phyloP scores from a whole-genome alignment of 192 early-diverging fungal species.

The Gamsiella multidivaricata region DNA sequence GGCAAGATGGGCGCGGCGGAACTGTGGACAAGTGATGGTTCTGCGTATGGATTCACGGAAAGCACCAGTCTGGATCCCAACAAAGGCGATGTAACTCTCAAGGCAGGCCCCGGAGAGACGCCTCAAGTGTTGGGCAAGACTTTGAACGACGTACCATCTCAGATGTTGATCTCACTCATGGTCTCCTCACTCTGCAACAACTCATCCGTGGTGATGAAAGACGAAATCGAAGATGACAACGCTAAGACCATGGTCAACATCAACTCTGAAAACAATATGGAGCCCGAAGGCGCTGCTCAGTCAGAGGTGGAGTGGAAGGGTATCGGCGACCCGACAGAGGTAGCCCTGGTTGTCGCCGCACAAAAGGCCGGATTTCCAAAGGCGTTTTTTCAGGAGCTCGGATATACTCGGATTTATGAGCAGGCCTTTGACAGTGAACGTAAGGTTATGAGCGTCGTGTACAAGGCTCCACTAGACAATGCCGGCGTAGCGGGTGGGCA shows the following conservation, averaged over 20 bases:
- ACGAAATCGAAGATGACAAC: slow-evolving; percentile 54
- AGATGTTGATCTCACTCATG: slow-evolving; percentile 74
- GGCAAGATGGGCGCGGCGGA: slow-evolving; percentile 94
- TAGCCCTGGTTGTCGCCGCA: slow-evolving; percentile 88
- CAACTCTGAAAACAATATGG: not conserved
- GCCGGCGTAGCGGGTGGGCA: not conserved
- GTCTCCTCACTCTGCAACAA: slow-evolving; percentile 90
- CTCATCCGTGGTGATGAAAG: slow-evolving; percentile 72
- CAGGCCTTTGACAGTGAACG: slow-evolving; percentile 94
- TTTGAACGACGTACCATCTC: slow-evolving; percentile 56
- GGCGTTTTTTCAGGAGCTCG: slow-evolving; percentile 68
- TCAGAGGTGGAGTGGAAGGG: slow-evolving; percentile 67
- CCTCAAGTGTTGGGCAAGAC: slow-evolving; percentile 58
- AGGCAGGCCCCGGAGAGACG: slow-evolving; percentile 18
- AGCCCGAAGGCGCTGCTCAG: not conserved
- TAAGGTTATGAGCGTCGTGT: slow-evolving; percentile 94
- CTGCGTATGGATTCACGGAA: slow-evolving; percentile 72
- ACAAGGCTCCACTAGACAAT: slow-evolving; percentile 50
- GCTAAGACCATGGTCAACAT: not conserved
- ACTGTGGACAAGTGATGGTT: slow-evolving; percentile 83
- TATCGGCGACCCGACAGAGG: slow-evolving; percentile 95
- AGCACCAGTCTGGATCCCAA: slow-evolving; percentile 65
- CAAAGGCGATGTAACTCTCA: slow-evolving; percentile 54
- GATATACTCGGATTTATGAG: slow-evolving; percentile 77
- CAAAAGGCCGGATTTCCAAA: slow-evolving; percentile 84